Percentiles rank a stretch among this genome's conserved stretches.
These are phyloP conservation scores for Spergularia marina DNA, from an alignment of 148 eudicot genomes.

Conservation along the genomic window DNA sequence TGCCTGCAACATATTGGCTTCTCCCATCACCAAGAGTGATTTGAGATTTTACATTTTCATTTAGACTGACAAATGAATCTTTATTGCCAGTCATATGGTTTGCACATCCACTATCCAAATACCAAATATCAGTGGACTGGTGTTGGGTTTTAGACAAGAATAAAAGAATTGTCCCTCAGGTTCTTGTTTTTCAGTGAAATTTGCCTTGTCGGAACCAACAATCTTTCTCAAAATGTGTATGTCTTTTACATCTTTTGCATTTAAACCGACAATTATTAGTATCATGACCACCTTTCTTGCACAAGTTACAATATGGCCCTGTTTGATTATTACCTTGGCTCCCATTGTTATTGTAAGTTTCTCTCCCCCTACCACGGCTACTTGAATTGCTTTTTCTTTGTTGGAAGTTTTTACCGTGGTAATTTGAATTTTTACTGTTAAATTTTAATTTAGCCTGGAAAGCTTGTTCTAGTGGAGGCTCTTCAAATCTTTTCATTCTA, in stretches of 20 bases:
- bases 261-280: background rate
- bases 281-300: background rate
- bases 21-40: slow-evolving; percentile 9
- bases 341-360: too few species aligned
- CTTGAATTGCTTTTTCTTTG: too few species aligned
- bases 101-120: background rate
- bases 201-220: background rate
- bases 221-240: slow-evolving; percentile 1
- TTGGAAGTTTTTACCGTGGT: too few species aligned
- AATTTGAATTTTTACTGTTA: too few species aligned
- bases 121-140: background rate
- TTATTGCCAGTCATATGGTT: background rate
- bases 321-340: background rate
- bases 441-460: too few species aligned
- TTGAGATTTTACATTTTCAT: background rate
- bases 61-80: background rate
- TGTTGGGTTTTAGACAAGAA: background rate
- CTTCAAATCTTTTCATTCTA: too few species aligned
- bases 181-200: background rate
- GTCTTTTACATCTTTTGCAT: background rate
- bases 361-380: too few species aligned
- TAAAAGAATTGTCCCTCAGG: background rate
- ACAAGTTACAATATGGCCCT: background rate
- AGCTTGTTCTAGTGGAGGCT: too few species aligned
- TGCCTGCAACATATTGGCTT: background rate